phyloP scores from a whole-genome alignment of 192 early-diverging fungal species.

The Mortierella antarctica region DNA sequence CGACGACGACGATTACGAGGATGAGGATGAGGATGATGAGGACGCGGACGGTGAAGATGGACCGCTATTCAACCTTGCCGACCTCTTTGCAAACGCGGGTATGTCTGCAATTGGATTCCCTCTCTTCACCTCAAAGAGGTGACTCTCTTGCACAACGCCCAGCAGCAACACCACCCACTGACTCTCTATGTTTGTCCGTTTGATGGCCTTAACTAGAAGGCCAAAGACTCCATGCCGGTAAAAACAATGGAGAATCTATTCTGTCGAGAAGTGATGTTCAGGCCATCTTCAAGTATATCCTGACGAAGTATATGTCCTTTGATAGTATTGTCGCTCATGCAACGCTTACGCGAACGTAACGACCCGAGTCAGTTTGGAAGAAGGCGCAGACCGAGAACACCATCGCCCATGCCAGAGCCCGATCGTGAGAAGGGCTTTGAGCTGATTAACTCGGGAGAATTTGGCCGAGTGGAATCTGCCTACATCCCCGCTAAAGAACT shows the following conservation, averaged over 20 bases:
- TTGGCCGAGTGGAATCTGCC: constrained; percentile 44
- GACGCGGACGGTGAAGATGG: constrained; percentile 23
- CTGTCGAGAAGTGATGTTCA: no score
- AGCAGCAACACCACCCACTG: no score
- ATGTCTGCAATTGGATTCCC: background rate
- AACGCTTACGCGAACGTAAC: background rate
- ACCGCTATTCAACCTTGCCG: constrained; percentile 10
- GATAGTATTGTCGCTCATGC: constrained; percentile 10
- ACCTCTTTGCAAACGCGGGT: constrained; percentile 3
- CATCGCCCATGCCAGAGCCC: constrained; percentile 42
- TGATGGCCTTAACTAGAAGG: no score
- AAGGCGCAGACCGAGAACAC: constrained; percentile 3
- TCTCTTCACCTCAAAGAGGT: background rate
- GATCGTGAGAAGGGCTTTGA: constrained; percentile 31
- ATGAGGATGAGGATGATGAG: constrained; percentile 19
- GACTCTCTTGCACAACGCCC: background rate
- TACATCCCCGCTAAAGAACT: constrained; percentile 1
- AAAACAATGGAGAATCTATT: no score
- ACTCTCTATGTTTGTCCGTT: no score
- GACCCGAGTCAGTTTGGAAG: background rate
- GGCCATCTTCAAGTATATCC: no score
- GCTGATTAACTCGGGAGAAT: constrained; percentile 43
- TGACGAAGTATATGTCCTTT: no score
- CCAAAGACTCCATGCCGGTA: no score
- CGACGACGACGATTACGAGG: constrained; percentile 18